These are phyloP conservation scores for Cichorium intybus DNA, from an alignment of 140 eudicot genomes.

Conservation along the genomic window DNA sequence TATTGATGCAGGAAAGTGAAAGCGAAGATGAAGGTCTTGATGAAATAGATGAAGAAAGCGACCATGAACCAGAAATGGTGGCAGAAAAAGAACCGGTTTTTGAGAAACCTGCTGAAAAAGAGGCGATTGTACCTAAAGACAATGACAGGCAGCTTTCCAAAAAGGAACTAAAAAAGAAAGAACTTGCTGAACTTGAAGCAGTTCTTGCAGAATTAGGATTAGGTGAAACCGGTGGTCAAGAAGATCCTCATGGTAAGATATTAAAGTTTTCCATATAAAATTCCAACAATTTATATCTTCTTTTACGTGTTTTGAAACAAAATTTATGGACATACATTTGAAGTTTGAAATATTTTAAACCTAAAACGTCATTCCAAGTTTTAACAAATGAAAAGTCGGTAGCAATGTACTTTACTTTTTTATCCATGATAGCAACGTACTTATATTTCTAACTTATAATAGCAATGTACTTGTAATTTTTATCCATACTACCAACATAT, in stretches of 20 bases:
- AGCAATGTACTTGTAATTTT: too few relatives aligned
- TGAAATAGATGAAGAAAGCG: slow-evolving; percentile 73
- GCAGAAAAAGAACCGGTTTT: slow-evolving; percentile 42
- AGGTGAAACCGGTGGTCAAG: slow-evolving; percentile 37
- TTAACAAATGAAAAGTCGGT: too few relatives aligned
- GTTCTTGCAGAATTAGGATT: slow-evolving; percentile 75
- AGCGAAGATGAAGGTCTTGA: slow-evolving; percentile 84
- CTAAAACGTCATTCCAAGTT: neutral
- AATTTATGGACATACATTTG: neutral
- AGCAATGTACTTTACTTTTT: too few relatives aligned
- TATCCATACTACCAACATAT: too few relatives aligned
- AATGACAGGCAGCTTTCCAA: slow-evolving; percentile 82
- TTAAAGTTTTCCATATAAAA: neutral
- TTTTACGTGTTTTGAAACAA: neutral
- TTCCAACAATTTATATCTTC: neutral
- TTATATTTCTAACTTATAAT: too few relatives aligned
- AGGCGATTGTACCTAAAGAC: slow-evolving; percentile 52
- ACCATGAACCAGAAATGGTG: slow-evolving; percentile 54
- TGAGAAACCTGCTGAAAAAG: slow-evolving; percentile 51
- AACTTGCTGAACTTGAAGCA: slow-evolving; percentile 89
- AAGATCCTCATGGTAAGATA: slow-evolving; percentile 41
- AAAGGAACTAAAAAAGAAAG: slow-evolving; percentile 84
- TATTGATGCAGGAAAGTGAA: slow-evolving; percentile 67
- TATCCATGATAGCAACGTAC: too few relatives aligned
- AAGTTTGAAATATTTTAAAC: neutral